Evolutionary conservation across 2,329 filamentous ascomycete genomes (phyloP).

Genomic region (Colletotrichum sp.): DNA sequence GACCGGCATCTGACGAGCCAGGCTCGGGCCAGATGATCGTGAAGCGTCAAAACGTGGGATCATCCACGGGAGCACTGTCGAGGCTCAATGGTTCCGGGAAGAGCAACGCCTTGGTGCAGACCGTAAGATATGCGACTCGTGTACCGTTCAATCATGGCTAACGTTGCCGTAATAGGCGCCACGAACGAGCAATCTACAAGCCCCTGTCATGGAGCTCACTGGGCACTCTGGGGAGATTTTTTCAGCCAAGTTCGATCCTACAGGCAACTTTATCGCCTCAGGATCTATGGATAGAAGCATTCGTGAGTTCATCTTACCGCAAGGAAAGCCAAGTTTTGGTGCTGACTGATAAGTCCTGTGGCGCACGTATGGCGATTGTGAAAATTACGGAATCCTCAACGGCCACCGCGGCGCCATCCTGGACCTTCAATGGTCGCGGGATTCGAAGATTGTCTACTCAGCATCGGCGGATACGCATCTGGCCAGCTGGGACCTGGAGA

Average conservation of each 20-base stretch:
- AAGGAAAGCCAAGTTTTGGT: slow-evolving; percentile 34
- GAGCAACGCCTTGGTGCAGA: slow-evolving; percentile 52
- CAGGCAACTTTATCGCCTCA: slow-evolving; percentile 87
- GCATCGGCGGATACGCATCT: slow-evolving; percentile 93
- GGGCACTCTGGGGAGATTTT: slow-evolving; percentile 89
- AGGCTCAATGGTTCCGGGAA: slow-evolving; percentile 54
- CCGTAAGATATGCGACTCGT: slow-evolving; percentile 40
- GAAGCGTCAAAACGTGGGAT: slow-evolving; percentile 81
- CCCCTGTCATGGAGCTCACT: slow-evolving; percentile 92
- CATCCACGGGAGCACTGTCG: slow-evolving; percentile 51
- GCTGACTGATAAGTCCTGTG: slow-evolving; percentile 73
- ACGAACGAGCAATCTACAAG: slow-evolving; percentile 82
- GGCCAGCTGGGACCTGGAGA: slow-evolving; percentile 93
- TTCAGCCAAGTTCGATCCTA: slow-evolving; percentile 85
- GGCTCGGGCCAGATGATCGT: slow-evolving; percentile 81
- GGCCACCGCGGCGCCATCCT: slow-evolving; percentile 92
- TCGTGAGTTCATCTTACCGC: slow-evolving; percentile 49
- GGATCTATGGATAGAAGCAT: slow-evolving; percentile 95
- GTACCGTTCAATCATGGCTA: not conserved
- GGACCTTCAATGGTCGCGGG: slow-evolving; percentile 95
- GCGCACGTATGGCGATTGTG: slow-evolving; percentile 90
- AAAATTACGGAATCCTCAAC: slow-evolving; percentile 88
- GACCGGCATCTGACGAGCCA: slow-evolving; percentile 85
- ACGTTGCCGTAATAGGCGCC: slow-evolving; percentile 60
- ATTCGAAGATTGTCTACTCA: slow-evolving; percentile 88